Evolutionary conservation across 148 eudicot genomes (phyloP).

Genomic region (Persicaria maculosa): DNA sequence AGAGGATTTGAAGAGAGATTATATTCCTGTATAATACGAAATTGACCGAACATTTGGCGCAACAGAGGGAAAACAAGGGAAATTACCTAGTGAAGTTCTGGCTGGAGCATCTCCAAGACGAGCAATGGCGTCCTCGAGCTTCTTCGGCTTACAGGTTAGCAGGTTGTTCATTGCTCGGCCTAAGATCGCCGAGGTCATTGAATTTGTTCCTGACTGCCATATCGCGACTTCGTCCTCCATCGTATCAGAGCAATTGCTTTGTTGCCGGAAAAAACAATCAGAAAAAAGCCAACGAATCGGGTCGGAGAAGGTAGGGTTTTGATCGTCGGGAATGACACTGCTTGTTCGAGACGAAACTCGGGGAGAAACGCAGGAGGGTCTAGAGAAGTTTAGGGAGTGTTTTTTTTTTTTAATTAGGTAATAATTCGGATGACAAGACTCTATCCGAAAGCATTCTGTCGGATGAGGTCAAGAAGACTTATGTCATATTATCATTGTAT

Average conservation of each 20-base stretch:
- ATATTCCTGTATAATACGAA: neutral
- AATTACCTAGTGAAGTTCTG: constrained; percentile 20
- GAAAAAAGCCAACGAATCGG: neutral
- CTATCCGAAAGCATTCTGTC: too few relatives aligned
- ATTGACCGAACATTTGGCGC: neutral
- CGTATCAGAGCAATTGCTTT: neutral
- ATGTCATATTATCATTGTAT: too few relatives aligned
- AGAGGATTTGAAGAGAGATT: constrained; percentile 12
- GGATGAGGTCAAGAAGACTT: too few relatives aligned
- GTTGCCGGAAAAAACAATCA: neutral
- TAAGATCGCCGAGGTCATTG: constrained; percentile 43
- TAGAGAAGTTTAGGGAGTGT: too few relatives aligned
- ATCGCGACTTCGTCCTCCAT: constrained; percentile 28
- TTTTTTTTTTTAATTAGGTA: too few relatives aligned
- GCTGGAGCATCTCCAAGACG: constrained; percentile 33
- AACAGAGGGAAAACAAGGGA: constrained; percentile 3
- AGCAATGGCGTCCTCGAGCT: constrained; percentile 54
- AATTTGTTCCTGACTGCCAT: constrained; percentile 23
- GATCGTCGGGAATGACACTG: too few relatives aligned
- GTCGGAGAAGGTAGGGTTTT: too few relatives aligned
- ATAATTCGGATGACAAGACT: too few relatives aligned
- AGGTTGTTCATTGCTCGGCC: constrained; percentile 61
- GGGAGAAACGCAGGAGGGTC: too few relatives aligned
- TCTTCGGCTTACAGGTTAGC: constrained; percentile 43
- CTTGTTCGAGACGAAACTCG: too few relatives aligned